Percentiles rank a stretch among this genome's conserved stretches.
Conservation (phyloP, 257 asterid genomes). For the Nicotiana undulata region DNA sequence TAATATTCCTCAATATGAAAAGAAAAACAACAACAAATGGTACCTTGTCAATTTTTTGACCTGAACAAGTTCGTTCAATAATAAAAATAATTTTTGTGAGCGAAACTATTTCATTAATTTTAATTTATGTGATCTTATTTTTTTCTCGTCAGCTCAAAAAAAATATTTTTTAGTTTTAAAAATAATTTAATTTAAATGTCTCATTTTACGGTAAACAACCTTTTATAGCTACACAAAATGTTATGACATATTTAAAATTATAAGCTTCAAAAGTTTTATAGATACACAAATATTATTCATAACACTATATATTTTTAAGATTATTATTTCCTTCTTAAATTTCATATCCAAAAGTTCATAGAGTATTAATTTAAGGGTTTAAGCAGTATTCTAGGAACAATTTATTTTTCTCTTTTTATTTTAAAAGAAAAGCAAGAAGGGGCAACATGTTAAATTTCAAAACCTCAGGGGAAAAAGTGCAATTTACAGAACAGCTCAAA, state of each 20-base stretch:
- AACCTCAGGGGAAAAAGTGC: not conserved
- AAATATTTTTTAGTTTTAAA: not conserved
- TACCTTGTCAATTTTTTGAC: slow-evolving; percentile 19
- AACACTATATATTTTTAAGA: not conserved
- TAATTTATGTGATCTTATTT: not conserved
- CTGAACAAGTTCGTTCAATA: slow-evolving; percentile 16
- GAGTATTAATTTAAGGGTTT: not conserved
- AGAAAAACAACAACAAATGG: not conserved
- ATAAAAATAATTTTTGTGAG: not conserved
- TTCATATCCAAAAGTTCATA: no score
- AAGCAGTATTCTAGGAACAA: not conserved
- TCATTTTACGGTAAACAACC: not conserved
- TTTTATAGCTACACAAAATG: not conserved
- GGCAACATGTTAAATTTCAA: not conserved
- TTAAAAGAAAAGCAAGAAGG: not conserved
- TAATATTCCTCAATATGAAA: slow-evolving; percentile 29
- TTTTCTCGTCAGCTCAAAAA: not conserved
- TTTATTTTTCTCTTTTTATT: not conserved
- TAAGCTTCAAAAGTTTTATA: not conserved
- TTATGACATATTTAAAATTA: not conserved
- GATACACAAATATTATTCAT: not conserved
- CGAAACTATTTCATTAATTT: not conserved
- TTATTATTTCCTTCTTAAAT: not conserved
- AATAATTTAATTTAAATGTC: not conserved
- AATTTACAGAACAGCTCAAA: not conserved